Evolutionary conservation across 805 yeast genomes (phyloP).

Genomic region (Cyberlindnera maritima): DNA sequence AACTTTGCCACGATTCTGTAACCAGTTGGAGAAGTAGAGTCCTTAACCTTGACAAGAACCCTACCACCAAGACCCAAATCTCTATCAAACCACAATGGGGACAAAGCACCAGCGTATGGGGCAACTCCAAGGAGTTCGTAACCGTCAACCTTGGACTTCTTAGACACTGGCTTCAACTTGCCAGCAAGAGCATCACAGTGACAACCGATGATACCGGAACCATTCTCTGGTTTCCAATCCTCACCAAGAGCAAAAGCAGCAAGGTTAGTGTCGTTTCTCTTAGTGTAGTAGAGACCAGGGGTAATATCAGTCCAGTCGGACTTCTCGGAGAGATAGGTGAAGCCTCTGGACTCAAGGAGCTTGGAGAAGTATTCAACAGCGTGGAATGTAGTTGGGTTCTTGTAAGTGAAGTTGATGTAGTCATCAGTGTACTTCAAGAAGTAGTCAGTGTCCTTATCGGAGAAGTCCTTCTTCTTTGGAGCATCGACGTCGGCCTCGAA

Average conservation of each 20-base stretch:
- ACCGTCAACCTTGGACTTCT: slow-evolving; percentile 62
- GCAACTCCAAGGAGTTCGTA: slow-evolving; percentile 80
- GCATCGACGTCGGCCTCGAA: slow-evolving; percentile 3
- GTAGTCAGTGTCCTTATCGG: slow-evolving; percentile 22
- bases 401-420: slow-evolving; percentile 69
- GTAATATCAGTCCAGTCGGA: slow-evolving; percentile 33
- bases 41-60: slow-evolving; percentile 48
- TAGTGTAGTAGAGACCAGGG: slow-evolving; percentile 62
- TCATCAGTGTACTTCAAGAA: slow-evolving; percentile 37
- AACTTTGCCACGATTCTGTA: slow-evolving; percentile 39
- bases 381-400: slow-evolving; percentile 74
- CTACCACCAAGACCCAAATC: slow-evolving; percentile 86
- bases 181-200: slow-evolving; percentile 74
- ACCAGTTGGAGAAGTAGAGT: slow-evolving; percentile 28
- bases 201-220: slow-evolving; percentile 70
- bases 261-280: slow-evolving; percentile 64
- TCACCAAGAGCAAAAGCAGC: slow-evolving; percentile 70
- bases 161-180: slow-evolving; percentile 69
- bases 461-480: background rate
- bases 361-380: slow-evolving; percentile 53
- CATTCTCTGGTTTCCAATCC: slow-evolving; percentile 60
- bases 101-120: slow-evolving; percentile 74
- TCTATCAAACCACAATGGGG: slow-evolving; percentile 74
- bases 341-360: slow-evolving; percentile 56
- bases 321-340: slow-evolving; percentile 62